Conservation (phyloP, 106 monocot species). For the Hemerocallis citrina region DNA sequence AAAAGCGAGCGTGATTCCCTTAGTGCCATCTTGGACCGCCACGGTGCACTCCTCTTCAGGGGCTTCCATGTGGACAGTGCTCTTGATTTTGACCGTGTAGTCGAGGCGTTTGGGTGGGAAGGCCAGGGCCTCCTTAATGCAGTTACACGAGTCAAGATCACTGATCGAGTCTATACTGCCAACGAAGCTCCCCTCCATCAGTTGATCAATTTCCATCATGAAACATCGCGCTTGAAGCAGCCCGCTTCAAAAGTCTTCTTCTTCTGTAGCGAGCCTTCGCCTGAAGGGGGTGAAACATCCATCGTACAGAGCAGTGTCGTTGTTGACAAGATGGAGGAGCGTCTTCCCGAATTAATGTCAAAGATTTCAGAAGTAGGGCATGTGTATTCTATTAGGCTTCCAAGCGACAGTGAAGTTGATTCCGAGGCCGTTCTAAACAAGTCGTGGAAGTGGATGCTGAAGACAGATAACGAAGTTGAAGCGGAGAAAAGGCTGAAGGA, state of each 20-base stretch:
- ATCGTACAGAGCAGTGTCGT: slow-evolving; percentile 7
- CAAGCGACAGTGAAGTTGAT: not conserved
- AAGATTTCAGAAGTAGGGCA: not conserved
- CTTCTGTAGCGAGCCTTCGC: slow-evolving; percentile 3
- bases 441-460: slow-evolving; percentile 2
- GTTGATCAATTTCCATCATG: slow-evolving; percentile 29
- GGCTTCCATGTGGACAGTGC: slow-evolving; percentile 13
- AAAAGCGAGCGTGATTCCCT: not conserved
- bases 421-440: too few relatives aligned
- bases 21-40: not conserved
- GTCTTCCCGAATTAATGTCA: not conserved
- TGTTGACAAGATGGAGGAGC: slow-evolving; percentile 11
- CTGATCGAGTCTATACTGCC: slow-evolving; percentile 18
- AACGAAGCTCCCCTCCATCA: slow-evolving; percentile 10
- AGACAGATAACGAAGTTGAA: not conserved
- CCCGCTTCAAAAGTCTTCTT: not conserved
- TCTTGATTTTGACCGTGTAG: slow-evolving; percentile 16
- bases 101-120: slow-evolving; percentile 23
- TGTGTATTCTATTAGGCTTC: not conserved
- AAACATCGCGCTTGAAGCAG: slow-evolving; percentile 2
- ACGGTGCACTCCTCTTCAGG: slow-evolving; percentile 25
- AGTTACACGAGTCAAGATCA: slow-evolving; percentile 8
- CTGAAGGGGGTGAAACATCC: slow-evolving; percentile 3
- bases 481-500: slow-evolving; percentile 7
- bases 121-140: slow-evolving; percentile 11